Base-by-base conservation (phyloP, 257 asterid genomes). In the Primulina tabacum region DNA sequence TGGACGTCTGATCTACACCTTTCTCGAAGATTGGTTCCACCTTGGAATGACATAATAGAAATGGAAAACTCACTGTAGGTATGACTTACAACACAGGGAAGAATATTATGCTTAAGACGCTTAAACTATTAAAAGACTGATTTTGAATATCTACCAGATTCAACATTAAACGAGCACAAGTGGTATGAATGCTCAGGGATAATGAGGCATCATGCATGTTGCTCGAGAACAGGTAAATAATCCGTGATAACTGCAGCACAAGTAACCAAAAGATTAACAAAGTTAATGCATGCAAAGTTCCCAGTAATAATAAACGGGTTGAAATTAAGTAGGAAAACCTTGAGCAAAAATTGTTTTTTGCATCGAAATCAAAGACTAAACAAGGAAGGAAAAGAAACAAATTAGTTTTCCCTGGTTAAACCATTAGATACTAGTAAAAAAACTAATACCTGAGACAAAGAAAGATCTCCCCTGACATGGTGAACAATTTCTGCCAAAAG, bases 121-220 rank as follows among this genome's bases (percentile, higher is more conserved):
- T 24, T 52, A 20, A 81, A 52, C 63, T 50, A 60, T 17, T 52
- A 21, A 62, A 47, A 62, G 43, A 73, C 32, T 57, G 24, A 61
- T 38, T 68, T 29, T 28, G 69, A 65, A 75, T 72, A 74, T 33
- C 71, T 88, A 94, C 99, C 97, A 94, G 90, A 84, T 94, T 94
- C 87, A 94, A 70, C 99, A 94, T 94, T 82, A 94, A 80, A 75
- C 99, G 99, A 66, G 99, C 97, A 84, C 99, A 94, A 8, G 99
- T 94, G 30, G 99, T 94, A 81, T 94, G 99, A 79, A 94, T 94
- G 85, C 96, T 88, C 84, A 94, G 90, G 18, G 97, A 86, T 90
- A 94, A 80, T 43, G 99, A 86, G 47, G 97, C 94, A 74, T 91
- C 99, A 67, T 94, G 99, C 99, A 94, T 91, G 90, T 94, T 94